Base-by-base conservation (phyloP, 1,139 yeast genomes). In the Lodderomyces beijingensis region DNA sequence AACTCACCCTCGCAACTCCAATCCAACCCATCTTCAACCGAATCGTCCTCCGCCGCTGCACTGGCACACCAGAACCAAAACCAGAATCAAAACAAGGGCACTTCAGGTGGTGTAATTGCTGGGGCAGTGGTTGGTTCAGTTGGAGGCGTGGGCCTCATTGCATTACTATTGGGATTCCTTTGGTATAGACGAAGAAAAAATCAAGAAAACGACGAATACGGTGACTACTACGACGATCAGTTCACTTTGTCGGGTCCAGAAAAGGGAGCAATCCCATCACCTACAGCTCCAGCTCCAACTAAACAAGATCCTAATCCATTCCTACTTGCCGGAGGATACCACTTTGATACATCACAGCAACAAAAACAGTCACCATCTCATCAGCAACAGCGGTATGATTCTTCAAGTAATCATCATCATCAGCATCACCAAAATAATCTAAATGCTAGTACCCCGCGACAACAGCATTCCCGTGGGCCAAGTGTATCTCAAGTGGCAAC, bases 111-210 rank as follows among this genome's bases (percentile, higher is more conserved):
- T 15, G 80, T 80, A n/a, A 78, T 79, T 42, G 88, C 82, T 1
- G 89, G 88, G 30, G 74, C 79, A 9, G 85, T 75, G 2, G 67
- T 81, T 31, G 88, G 88, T n/a, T 62, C 69, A 1, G 60, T 79
- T 1, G 64, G 63, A 5, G 87, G 85, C 29, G 65, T 64, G 1
- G 48, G 63, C 2, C 22, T 69, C 4, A 33, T 75, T 13, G 59
- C 58, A 0, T 42, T 64, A 6, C 42, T 71, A 4, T 46, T 72
- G 30, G 62, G 75, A 45, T 57, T 74, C 35, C 51, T 70, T 34
- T 59, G 70, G 57, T 62, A 65, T 41, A 50, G 57, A 27, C 46
- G 48, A 28, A 45, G 50, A 22, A 57, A 54, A 24, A 10, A 13
- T 10, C 22, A 19, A 19, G 22, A 19, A 19, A 17, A 28, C n/a